Base-by-base conservation (phyloP, 257 asterid genomes). In the Perilla frutescens region DNA sequence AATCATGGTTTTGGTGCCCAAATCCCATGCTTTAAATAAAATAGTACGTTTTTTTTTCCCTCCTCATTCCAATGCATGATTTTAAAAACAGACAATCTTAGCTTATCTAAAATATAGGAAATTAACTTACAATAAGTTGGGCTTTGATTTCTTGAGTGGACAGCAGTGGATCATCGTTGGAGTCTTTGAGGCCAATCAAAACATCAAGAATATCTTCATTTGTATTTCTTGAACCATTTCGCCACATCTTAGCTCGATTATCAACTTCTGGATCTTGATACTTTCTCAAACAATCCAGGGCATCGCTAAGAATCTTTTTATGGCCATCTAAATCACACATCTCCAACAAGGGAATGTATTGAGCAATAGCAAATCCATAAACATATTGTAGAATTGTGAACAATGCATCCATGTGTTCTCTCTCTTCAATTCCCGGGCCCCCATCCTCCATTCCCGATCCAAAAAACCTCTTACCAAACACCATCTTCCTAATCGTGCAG, bases 191-290 rank as follows among this genome's bases (percentile, higher is more conserved):
- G 26, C 26, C 26, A 20, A 20, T 20, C 26, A 20, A 20, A 20
- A 20, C 79, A 66, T 75, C 86, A 55, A 78, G 77, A 3, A 82
- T 13, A 20, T 82, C 86, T 1, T 83, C 85, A 50, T 81, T 57
- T 2, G 3, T 61, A 4, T 53, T 45, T 40, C 36, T 77, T 0
- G 4, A 20, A 26, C 86, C 88, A 6, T 60, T 11, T 62, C 41
- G 20, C 88, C 85, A 81, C 81, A 75, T 72, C 41, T 70, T 56
- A 7, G 66, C 72, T 56, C 86, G 73, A 68, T 59, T 51, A 3
- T 34, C 73, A 20, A 81, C 68, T 49, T 62, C 70, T 1, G 68
- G 70, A 50, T 79, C 84, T 0, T 76, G 63, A 5, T 74, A 71
- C 14, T 77, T 84, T 2, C 51, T 68, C 11, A 81, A 36, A 2